phyloP scores from a whole-genome alignment of 805 yeast species.

The Yamadazyma takamatsuzukensis region DNA sequence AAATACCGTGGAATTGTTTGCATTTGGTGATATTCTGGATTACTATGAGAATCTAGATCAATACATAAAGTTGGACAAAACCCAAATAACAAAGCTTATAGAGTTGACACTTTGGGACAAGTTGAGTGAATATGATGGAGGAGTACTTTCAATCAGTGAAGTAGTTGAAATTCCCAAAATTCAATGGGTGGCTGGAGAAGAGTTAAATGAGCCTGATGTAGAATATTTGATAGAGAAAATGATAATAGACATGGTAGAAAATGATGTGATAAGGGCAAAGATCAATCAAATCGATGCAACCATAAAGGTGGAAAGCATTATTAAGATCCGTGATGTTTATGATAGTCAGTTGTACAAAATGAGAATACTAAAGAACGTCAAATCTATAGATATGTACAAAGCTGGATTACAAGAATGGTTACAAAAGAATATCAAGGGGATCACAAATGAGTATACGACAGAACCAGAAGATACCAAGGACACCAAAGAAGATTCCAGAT shows the following conservation, averaged over 20 bases:
- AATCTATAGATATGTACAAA: slow-evolving; percentile 16
- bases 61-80: slow-evolving; percentile 14
- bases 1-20: slow-evolving; percentile 34
- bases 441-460: slow-evolving; percentile 8
- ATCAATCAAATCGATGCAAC: slow-evolving; percentile 23
- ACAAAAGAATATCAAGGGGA: slow-evolving; percentile 12
- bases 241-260: slow-evolving; percentile 10
- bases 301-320: slow-evolving; percentile 16
- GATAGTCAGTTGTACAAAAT: slow-evolving; percentile 19
- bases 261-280: slow-evolving; percentile 17
- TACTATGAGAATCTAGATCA: slow-evolving; percentile 17
- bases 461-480: slow-evolving; percentile 1
- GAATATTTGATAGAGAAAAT: slow-evolving; percentile 9
- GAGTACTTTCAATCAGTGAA: slow-evolving; percentile 8
- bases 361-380: slow-evolving; percentile 18
- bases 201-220: slow-evolving; percentile 2
- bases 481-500: not conserved
- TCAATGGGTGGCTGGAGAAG: not conserved
- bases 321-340: slow-evolving; percentile 29
- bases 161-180: slow-evolving; percentile 10
- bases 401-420: slow-evolving; percentile 22
- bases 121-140: slow-evolving; percentile 11
- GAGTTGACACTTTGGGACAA: slow-evolving; percentile 23
- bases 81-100: slow-evolving; percentile 20
- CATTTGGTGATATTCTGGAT: slow-evolving; percentile 30